Evolutionary conservation across 2,329 filamentous ascomycete genomes (phyloP).

Genomic region (Sordariomycetes sp.): DNA sequence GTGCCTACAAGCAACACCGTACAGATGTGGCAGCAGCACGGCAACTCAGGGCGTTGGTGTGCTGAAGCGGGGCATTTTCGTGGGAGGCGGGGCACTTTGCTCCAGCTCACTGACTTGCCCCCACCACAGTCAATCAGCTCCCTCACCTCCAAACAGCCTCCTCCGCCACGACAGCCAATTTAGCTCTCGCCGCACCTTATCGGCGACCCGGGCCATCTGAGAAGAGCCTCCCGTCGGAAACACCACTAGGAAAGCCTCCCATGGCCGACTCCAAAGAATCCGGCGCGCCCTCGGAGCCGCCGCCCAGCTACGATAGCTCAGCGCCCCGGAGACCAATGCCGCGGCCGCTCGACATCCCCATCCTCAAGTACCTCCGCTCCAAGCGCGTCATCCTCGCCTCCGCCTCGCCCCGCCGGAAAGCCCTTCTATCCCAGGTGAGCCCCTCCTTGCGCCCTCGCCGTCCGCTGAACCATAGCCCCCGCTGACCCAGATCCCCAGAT

Average conservation of each 20-base stretch:
- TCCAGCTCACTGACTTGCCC: too few relatives aligned
- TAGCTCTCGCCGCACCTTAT: not conserved
- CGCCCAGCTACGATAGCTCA: not conserved
- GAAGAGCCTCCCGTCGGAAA: not conserved
- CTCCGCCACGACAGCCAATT: not conserved
- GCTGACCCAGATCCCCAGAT: constrained; percentile 37
- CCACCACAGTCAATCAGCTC: too few relatives aligned
- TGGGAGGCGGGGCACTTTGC: too few relatives aligned
- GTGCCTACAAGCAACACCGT: too few relatives aligned
- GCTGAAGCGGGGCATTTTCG: too few relatives aligned
- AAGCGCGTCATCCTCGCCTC: constrained; percentile 86
- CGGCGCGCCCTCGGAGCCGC: not conserved
- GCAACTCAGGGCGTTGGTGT: too few relatives aligned
- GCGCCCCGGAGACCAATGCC: not conserved
- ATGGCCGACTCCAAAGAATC: constrained; percentile 1
- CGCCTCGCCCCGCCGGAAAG: constrained; percentile 72
- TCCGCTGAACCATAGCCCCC: not conserved
- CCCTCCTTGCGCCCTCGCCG: not conserved
- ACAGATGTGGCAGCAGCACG: too few relatives aligned
- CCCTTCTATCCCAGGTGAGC: constrained; percentile 62
- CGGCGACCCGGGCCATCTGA: not conserved
- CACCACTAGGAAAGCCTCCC: not conserved
- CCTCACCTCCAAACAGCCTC: not conserved
- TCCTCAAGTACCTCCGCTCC: constrained; percentile 63
- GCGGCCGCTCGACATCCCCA: constrained; percentile 55